Conservation (phyloP, 2,329 filamentous ascomycete species). For the Thielaviopsis euricoi region DNA sequence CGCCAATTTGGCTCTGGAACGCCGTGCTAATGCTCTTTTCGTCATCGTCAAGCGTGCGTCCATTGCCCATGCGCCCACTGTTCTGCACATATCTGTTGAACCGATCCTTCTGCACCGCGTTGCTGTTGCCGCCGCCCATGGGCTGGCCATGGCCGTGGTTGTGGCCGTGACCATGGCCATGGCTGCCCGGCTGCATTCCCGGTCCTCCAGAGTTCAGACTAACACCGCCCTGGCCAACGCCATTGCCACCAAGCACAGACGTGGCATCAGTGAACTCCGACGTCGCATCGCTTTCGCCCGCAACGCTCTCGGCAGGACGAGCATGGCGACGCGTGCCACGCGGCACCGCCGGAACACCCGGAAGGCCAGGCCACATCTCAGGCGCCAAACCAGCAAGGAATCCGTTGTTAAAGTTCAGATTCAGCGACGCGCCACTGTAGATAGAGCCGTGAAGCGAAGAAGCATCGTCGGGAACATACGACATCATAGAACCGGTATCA, state of each 20-base stretch:
- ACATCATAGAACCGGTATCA: constrained; percentile 77
- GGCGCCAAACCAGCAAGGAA: constrained; percentile 71
- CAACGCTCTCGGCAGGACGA: constrained; percentile 58
- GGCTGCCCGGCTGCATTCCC: neutral
- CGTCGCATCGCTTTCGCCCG: constrained; percentile 82
- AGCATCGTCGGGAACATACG: constrained; percentile 92
- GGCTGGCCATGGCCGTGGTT: neutral
- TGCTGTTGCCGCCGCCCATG: neutral
- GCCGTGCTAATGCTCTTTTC: constrained; percentile 91
- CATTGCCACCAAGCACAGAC: constrained; percentile 60
- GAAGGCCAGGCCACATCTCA: constrained; percentile 75
- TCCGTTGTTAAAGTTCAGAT: constrained; percentile 79
- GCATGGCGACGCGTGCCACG: constrained; percentile 52
- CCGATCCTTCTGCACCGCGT: constrained; percentile 42
- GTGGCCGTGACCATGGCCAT: neutral
- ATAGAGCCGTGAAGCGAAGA: constrained; percentile 90
- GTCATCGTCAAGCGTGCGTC: constrained; percentile 69
- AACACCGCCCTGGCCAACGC: constrained; percentile 51
- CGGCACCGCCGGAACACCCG: constrained; percentile 41
- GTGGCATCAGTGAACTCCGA: constrained; percentile 80
- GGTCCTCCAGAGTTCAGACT: constrained; percentile 8
- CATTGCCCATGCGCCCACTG: constrained; percentile 49
- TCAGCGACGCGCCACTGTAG: constrained; percentile 66
- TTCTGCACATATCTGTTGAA: constrained; percentile 90
- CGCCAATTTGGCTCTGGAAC: constrained; percentile 84